Conservation (phyloP, 31 red algal species). For the Porphyra umbilicalis region DNA sequence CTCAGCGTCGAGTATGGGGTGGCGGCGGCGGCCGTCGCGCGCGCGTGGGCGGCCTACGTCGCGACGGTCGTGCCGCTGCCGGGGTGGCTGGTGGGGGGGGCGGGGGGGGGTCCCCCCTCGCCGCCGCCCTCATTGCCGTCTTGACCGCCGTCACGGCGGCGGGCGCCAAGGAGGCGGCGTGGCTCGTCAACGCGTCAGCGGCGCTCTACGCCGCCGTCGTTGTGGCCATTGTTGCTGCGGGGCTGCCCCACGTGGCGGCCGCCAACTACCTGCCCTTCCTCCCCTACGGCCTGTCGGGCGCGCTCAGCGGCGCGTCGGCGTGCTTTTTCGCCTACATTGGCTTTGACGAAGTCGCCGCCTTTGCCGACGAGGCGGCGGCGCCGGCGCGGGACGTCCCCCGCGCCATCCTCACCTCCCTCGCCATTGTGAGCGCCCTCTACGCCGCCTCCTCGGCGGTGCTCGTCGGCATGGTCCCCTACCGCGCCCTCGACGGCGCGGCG, state of each 20-base stretch:
- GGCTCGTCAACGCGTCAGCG: constrained; percentile 66
- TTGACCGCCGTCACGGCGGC: constrained; percentile 29
- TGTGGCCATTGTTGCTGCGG: constrained; percentile 37
- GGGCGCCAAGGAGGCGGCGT: constrained; percentile 74
- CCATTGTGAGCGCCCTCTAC: constrained; percentile 60
- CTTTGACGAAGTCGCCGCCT: constrained; percentile 82
- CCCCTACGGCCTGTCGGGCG: constrained; percentile 65
- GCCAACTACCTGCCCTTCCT: constrained; percentile 76
- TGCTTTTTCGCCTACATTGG: constrained; percentile 88
- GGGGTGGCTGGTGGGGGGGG: constrained; percentile 23
- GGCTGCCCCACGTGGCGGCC: constrained; percentile 30
- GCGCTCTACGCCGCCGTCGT: constrained; percentile 58
- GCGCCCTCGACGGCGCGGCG: constrained; percentile 27
- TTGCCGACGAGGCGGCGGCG: constrained; percentile 75
- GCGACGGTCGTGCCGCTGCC: constrained; percentile 22
- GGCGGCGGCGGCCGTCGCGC: constrained; percentile 68
- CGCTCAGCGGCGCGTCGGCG: constrained; percentile 55
- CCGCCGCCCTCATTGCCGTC: constrained; percentile 23
- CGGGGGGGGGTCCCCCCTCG: constrained; percentile 25
- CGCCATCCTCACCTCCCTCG: constrained; percentile 60
- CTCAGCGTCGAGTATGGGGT: constrained; percentile 89
- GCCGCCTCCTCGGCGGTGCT: constrained; percentile 54
- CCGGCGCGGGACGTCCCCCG: constrained; percentile 59
- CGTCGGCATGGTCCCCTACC: constrained; percentile 64
- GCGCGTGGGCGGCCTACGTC: constrained; percentile 76